phyloP scores from a whole-genome alignment of 2,329 filamentous ascomycete genomes.

The Fusarium sacchari region DNA sequence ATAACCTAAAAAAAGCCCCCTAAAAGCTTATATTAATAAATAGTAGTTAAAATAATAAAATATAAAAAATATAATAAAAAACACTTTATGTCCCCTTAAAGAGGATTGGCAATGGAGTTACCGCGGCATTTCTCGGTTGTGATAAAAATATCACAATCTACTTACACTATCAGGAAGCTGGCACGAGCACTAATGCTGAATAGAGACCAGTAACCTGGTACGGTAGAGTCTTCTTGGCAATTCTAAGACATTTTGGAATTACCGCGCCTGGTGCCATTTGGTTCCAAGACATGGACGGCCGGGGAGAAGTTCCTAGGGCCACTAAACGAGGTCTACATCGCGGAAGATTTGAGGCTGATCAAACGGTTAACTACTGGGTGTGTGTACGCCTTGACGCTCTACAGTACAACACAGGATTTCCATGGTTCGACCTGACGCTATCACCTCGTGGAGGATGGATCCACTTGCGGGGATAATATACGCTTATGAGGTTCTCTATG shows the following conservation, averaged over 20 bases:
- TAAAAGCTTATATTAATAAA: too few species aligned
- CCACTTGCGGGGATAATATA: constrained; percentile 7
- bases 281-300: constrained; percentile 1
- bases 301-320: constrained; percentile 9
- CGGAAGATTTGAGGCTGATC: constrained; percentile 1
- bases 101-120: too few species aligned
- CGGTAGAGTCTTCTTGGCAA: not conserved
- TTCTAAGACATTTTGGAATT: constrained; percentile 15
- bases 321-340: constrained; percentile 10
- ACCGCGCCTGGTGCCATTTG: constrained; percentile 1
- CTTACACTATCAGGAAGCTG: not conserved
- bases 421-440: not conserved
- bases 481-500: not conserved
- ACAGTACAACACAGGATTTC: not conserved
- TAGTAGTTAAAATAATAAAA: too few species aligned
- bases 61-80: too few species aligned
- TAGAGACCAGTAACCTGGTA: constrained; percentile 4
- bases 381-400: constrained; percentile 15
- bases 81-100: too few species aligned
- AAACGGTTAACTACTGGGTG: constrained; percentile 1
- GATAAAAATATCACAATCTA: not conserved
- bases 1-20: too few species aligned
- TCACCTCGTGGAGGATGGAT: not conserved
- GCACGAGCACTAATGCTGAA: not conserved
- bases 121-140: constrained; percentile 11